Conservation (phyloP, 176 grass and related monocot genomes). For the Aechmea fasciata region DNA sequence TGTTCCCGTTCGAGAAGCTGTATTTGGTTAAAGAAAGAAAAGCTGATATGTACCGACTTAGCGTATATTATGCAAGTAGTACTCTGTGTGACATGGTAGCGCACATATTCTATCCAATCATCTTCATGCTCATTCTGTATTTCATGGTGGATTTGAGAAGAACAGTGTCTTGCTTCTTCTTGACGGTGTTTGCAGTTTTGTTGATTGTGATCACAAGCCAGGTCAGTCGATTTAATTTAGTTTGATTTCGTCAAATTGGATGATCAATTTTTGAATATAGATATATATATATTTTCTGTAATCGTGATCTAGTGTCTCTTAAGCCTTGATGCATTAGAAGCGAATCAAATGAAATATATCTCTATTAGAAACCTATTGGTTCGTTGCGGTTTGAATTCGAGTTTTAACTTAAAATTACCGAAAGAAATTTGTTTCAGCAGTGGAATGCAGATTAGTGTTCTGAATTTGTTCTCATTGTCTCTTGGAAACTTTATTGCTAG, state of each 20-base stretch:
- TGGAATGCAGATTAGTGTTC: too few relatives aligned
- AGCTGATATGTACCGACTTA: slow-evolving; percentile 81
- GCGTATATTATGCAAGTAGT: slow-evolving; percentile 76
- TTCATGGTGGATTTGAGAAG: slow-evolving; percentile 68
- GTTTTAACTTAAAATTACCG: too few relatives aligned
- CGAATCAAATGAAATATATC: too few relatives aligned
- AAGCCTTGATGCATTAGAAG: too few relatives aligned
- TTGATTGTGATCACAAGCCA: slow-evolving; percentile 88
- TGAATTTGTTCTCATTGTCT: background rate
- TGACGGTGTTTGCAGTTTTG: slow-evolving; percentile 59
- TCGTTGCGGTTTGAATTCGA: too few relatives aligned
- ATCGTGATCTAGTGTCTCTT: too few relatives aligned
- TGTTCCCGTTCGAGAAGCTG: slow-evolving; percentile 87
- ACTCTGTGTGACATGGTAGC: slow-evolving; percentile 77
- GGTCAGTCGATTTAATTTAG: slow-evolving; percentile 9
- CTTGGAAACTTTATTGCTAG: background rate
- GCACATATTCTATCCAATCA: slow-evolving; percentile 48
- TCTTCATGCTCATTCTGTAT: slow-evolving; percentile 76
- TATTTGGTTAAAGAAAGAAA: slow-evolving; percentile 85
- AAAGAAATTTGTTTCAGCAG: too few relatives aligned
- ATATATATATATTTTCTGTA: too few relatives aligned
- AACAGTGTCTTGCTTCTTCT: slow-evolving; percentile 51
- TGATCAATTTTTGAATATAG: background rate
- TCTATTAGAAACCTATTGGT: too few relatives aligned
- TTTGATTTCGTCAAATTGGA: background rate